These are phyloP conservation scores for Paramecium sonneborni DNA, from an alignment of 73 alveolate species.

Conservation along the genomic window DNA sequence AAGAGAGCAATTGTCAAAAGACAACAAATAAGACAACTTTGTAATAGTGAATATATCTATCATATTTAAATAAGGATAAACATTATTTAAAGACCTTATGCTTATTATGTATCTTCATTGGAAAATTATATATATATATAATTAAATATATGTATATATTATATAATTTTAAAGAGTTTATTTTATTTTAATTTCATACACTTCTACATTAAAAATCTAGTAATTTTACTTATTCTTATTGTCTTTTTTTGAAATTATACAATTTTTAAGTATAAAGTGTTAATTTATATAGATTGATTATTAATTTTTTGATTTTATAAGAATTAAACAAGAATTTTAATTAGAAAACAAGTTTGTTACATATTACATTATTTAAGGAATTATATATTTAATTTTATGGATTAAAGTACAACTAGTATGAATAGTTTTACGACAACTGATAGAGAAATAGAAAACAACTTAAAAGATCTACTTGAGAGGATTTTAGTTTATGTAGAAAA, in stretches of 20 bases:
- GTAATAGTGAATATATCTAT: slow-evolving; percentile 32
- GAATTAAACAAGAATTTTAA: no score
- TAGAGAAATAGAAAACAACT: neutral
- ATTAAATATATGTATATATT: neutral
- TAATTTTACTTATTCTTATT: neutral
- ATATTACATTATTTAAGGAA: neutral
- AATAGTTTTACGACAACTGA: neutral
- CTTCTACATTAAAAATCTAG: neutral
- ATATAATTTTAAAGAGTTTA: neutral
- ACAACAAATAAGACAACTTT: slow-evolving; percentile 19
- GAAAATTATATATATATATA: neutral
- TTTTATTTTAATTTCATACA: neutral
- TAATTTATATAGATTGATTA: neutral
- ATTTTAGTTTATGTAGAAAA: neutral
- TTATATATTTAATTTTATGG: neutral
- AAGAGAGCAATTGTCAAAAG: neutral
- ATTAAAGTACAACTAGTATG: neutral
- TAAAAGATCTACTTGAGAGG: slow-evolving; percentile 10
- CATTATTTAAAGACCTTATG: neutral
- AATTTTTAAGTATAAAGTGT: neutral
- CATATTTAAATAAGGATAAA: neutral
- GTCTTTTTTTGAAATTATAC: neutral
- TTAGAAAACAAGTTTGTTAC: neutral
- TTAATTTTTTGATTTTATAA: no score
- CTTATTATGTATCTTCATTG: neutral